Evolutionary conservation across 2,329 filamentous ascomycete species (phyloP).

Genomic region (Pyrenophora tritici-repentis): DNA sequence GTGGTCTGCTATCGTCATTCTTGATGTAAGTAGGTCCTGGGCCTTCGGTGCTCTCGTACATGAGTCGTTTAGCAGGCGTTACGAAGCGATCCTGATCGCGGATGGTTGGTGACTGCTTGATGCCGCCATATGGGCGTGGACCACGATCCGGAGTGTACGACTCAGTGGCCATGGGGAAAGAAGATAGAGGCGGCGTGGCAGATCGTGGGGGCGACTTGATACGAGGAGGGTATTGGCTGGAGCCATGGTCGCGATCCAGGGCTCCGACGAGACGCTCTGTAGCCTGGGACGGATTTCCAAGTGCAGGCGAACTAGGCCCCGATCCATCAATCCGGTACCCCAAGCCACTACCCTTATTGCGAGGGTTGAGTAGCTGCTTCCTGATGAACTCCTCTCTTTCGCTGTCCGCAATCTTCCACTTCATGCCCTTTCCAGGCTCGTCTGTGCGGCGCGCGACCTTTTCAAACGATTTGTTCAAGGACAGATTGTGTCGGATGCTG

Average conservation of each 20-base stretch:
- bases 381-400: conserved; percentile 85
- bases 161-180: conserved; percentile 56
- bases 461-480: conserved; percentile 90
- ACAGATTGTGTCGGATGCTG: conserved; percentile 95
- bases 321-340: conserved; percentile 60
- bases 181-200: conserved; percentile 53
- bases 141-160: conserved; percentile 62
- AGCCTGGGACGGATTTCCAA: conserved; percentile 58
- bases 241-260: conserved; percentile 31
- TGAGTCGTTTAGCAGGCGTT: conserved; percentile 43
- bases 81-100: conserved; percentile 37
- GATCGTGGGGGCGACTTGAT: conserved; percentile 52
- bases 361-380: conserved; percentile 59
- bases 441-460: conserved; percentile 92
- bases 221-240: conserved; percentile 21
- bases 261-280: conserved; percentile 52
- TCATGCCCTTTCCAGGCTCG: conserved; percentile 98
- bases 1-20: conserved; percentile 26
- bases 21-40: conserved; percentile 30
- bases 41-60: conserved; percentile 35
- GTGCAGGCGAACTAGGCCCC: conserved; percentile 68
- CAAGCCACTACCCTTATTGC: conserved; percentile 47
- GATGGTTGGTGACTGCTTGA: conserved; percentile 41
- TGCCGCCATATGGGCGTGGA: conserved; percentile 45
- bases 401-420: conserved; percentile 91